Evolutionary conservation across 2,329 filamentous ascomycete genomes (phyloP).

Genomic region (Ceratocystis papillata): DNA sequence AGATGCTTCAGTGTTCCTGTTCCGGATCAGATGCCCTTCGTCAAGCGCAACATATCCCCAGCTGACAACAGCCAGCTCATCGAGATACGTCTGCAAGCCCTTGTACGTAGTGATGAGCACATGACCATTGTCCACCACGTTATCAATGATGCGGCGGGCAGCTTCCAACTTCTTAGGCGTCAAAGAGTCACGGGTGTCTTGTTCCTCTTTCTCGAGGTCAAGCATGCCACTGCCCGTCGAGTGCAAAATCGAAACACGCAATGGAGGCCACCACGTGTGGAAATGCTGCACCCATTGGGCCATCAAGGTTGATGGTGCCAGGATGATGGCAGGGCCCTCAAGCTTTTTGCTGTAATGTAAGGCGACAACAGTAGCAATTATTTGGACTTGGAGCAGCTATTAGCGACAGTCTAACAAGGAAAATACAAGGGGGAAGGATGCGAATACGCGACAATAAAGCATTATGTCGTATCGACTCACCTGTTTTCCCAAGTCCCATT

Average conservation of each 20-base stretch:
- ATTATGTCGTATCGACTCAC: slow-evolving; percentile 25
- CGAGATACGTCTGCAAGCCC: slow-evolving; percentile 83
- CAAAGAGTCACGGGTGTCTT: slow-evolving; percentile 39
- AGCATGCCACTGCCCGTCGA: slow-evolving; percentile 95
- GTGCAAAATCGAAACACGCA: slow-evolving; percentile 89
- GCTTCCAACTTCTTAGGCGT: slow-evolving; percentile 47
- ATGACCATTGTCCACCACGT: slow-evolving; percentile 74
- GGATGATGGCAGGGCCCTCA: slow-evolving; percentile 74
- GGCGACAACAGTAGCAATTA: slow-evolving; percentile 71
- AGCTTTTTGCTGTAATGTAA: slow-evolving; percentile 85
- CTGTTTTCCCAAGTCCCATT: slow-evolving; percentile 96
- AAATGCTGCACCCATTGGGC: slow-evolving; percentile 98
- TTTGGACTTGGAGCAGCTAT: slow-evolving; percentile 35
- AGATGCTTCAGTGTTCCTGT: slow-evolving; percentile 88
- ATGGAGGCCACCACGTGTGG: slow-evolving; percentile 98
- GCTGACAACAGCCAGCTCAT: slow-evolving; percentile 67
- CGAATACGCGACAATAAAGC: no score
- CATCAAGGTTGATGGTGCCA: slow-evolving; percentile 88
- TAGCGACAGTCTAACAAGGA: slow-evolving; percentile 16
- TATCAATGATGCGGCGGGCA: slow-evolving; percentile 69
- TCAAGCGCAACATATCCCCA: slow-evolving; percentile 94
- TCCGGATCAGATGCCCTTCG: slow-evolving; percentile 96
- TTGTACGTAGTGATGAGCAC: slow-evolving; percentile 93
- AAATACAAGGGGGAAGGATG: not conserved
- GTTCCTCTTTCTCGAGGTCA: slow-evolving; percentile 56